These are phyloP conservation scores for Naganishia sp. DNA, from an alignment of 1,284 basidiomycete species.

Conservation along the genomic window DNA sequence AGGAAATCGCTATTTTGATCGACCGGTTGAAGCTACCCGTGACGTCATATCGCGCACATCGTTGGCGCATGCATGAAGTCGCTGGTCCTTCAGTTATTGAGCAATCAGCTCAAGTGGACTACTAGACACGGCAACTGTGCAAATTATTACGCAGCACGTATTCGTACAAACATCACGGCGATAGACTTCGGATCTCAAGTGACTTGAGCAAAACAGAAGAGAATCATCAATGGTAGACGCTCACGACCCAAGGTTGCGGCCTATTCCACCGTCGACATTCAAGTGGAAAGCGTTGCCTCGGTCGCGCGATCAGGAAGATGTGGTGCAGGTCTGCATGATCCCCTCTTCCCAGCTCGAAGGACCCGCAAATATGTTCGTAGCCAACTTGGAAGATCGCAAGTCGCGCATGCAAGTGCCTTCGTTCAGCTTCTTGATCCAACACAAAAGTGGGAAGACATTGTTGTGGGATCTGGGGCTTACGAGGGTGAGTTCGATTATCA, in stretches of 20 bases:
- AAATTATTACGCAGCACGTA: no score
- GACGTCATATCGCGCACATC: not conserved
- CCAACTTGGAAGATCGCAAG: slow-evolving; percentile 24
- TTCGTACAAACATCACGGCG: no score
- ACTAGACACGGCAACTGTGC: no score
- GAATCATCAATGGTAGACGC: not conserved
- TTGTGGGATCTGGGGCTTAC: slow-evolving; percentile 38
- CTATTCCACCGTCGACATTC: slow-evolving; percentile 29
- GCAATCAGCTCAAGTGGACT: no score
- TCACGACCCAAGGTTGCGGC: slow-evolving; percentile 12
- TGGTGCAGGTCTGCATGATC: slow-evolving; percentile 34
- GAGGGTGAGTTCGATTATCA: slow-evolving; percentile 16
- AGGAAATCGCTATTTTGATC: no score
- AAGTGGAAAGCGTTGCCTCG: slow-evolving; percentile 33
- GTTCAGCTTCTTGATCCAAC: slow-evolving; percentile 37
- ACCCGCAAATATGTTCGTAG: slow-evolving; percentile 30
- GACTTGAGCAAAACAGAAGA: no score
- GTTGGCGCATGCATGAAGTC: not conserved
- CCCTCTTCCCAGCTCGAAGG: slow-evolving; percentile 30
- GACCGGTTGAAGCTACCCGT: not conserved
- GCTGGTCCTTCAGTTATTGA: not conserved
- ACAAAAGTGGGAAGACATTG: slow-evolving; percentile 32
- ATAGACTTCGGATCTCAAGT: no score
- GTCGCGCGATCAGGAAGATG: slow-evolving; percentile 13
- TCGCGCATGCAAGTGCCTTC: slow-evolving; percentile 31